Evolutionary conservation across 768 basidiomycete genomes (phyloP).

Genomic region (Rhodosporidiobolus sp.): DNA sequence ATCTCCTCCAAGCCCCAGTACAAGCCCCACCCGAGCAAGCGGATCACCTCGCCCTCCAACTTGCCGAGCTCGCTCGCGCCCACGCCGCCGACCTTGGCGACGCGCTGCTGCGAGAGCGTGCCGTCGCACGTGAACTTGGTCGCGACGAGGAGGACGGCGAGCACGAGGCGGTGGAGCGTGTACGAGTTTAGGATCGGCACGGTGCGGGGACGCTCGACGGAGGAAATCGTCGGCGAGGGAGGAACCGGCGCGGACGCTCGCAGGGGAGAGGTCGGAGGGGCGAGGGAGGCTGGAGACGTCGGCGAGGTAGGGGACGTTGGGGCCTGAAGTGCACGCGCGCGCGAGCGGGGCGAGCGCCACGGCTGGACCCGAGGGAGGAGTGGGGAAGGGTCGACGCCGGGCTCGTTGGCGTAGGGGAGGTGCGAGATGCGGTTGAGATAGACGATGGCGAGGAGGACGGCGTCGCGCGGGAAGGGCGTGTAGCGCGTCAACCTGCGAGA

Average conservation of each 20-base stretch:
- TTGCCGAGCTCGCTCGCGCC: conserved; percentile 24
- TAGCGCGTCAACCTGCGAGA: conserved; percentile 27
- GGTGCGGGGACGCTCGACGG: neutral
- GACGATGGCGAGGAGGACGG: conserved; percentile 37
- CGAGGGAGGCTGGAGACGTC: neutral
- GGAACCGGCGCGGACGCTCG: neutral
- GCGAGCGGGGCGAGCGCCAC: neutral
- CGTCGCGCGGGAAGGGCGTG: conserved; percentile 41
- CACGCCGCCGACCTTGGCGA: conserved; percentile 41
- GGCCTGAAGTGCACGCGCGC: neutral
- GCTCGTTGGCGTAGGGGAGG: conserved; percentile 14
- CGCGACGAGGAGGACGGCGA: conserved; percentile 33
- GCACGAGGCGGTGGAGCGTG: conserved; percentile 41
- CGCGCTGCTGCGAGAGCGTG: conserved; percentile 27
- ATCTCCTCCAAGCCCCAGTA: conserved; percentile 8
- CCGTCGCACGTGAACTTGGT: conserved; percentile 36
- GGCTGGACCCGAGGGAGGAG: neutral
- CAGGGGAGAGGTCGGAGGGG: conserved; percentile 1
- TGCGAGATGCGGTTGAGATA: conserved; percentile 43
- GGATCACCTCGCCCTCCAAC: conserved; percentile 37
- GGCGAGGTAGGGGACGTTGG: neutral
- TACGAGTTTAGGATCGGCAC: conserved; percentile 30
- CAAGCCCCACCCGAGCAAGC: conserved; percentile 26
- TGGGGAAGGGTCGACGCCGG: neutral
- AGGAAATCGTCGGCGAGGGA: conserved; percentile 12